Evolutionary conservation across 371 early-diverging fungal genomes (phyloP).

Genomic region (Saksenaea oblongispora): DNA sequence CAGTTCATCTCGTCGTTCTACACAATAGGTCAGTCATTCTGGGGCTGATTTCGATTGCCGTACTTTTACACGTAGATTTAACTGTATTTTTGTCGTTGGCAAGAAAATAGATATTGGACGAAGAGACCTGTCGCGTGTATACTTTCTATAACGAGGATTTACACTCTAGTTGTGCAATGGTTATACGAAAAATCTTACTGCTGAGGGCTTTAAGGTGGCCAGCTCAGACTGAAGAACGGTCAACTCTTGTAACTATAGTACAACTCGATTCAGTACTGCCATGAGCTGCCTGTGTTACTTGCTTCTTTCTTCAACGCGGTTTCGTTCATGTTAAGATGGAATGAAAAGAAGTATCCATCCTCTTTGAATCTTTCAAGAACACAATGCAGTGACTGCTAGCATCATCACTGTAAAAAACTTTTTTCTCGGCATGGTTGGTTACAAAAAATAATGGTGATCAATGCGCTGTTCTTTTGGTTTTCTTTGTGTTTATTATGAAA

Average conservation of each 20-base stretch:
- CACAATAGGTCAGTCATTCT: not conserved
- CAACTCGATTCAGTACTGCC: not conserved
- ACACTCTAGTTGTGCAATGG: not conserved
- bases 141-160: conserved; percentile 3
- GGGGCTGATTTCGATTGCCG: not conserved
- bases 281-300: not conserved
- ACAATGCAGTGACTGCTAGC: not conserved
- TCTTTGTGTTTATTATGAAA: not conserved
- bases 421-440: too few relatives aligned
- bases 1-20: not conserved
- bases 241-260: conserved; percentile 10
- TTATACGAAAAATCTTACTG: conserved; percentile 3
- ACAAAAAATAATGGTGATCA: too few relatives aligned
- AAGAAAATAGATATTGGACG: conserved; percentile 15
- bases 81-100: conserved; percentile 15
- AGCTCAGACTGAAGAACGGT: conserved; percentile 13
- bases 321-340: not conserved
- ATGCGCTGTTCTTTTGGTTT: not conserved
- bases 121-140: conserved; percentile 15
- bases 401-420: not conserved
- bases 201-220: conserved; percentile 10
- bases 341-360: not conserved
- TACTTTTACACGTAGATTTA: conserved; percentile 12
- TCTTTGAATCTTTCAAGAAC: not conserved
- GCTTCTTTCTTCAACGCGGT: not conserved